Base-by-base conservation (phyloP, 345 rosid species). In the Clausena lansium region DNA sequence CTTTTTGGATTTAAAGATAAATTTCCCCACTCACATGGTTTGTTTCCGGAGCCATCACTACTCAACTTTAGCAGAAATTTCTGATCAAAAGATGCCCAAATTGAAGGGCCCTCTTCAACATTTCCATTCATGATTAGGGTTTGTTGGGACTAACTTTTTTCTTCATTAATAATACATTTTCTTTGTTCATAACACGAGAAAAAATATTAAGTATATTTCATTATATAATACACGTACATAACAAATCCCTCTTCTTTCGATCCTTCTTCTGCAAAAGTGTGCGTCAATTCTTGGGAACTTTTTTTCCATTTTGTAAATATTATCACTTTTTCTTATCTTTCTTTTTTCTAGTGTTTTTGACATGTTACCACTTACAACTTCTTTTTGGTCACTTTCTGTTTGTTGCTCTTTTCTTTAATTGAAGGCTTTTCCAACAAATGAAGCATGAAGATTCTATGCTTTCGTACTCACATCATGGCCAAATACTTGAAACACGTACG, bases 21-120 rank as follows among this genome's bases (percentile, higher is more conserved):
- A 82, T 84, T 76, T 82, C 84, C 87, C 88, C 85, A 79, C 91
- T 80, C 91, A 86, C 89, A 85, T 88, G 91, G 79, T 61, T 79
- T 88, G 89, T 80, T 85, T 82, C 88, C 68, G 54, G 71, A 80
- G 74, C 84, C 67, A 82, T 88, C 88, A 79, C 86, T 74, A 61
- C 78, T 83, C 76, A 59, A 70, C 84, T 76, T 86, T 67, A 71
- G 28, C 71, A 67, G 76, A 77, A 82, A 78, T 79, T 82, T 85
- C 84, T 76, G 72, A 77, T 85, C 79, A 77, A 84, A 83, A 84
- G 86, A 83, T 79, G 78, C 89, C 85, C 81, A 73, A 81, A 65
- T 41, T 66, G 1, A 62, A 54, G 54, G 71, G 78, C 77, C n/a
- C 88, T 45, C 85, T 70, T 75, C 81, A 39, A 27, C 84, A 61